These are phyloP conservation scores for Crithidia mellificae DNA, from an alignment of 208 protist genomes.

Conservation along the genomic window DNA sequence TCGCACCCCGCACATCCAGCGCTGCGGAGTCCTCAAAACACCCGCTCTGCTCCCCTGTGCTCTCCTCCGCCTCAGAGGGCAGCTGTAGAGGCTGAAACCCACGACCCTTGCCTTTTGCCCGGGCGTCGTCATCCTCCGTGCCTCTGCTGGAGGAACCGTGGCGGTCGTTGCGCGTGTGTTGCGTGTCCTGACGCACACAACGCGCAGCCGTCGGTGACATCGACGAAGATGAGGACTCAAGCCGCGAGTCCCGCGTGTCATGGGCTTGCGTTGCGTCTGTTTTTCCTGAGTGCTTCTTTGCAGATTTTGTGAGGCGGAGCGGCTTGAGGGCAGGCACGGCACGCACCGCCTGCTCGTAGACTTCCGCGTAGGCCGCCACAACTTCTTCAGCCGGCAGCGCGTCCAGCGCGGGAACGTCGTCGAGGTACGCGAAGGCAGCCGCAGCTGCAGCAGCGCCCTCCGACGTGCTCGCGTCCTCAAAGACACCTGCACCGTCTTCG, in stretches of 20 bases:
- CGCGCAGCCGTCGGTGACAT: too few relatives aligned
- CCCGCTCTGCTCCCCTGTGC: too few relatives aligned
- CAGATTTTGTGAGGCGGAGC: not conserved
- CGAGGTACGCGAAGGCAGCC: slow-evolving; percentile 28
- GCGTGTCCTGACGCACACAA: too few relatives aligned
- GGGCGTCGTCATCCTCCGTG: too few relatives aligned
- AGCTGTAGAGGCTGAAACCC: too few relatives aligned
- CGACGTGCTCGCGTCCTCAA: too few relatives aligned
- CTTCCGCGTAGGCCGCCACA: slow-evolving; percentile 39
- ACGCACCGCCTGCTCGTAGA: slow-evolving; percentile 27
- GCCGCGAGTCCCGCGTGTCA: too few relatives aligned
- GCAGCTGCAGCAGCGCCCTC: too few relatives aligned
- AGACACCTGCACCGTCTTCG: not conserved
- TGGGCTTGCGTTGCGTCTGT: not conserved
- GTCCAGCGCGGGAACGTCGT: slow-evolving; percentile 44
- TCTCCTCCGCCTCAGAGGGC: too few relatives aligned
- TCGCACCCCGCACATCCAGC: not conserved
- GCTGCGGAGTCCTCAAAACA: not conserved
- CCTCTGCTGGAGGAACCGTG: too few relatives aligned
- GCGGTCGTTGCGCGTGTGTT: not conserved
- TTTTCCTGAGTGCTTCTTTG: not conserved
- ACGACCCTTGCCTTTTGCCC: too few relatives aligned
- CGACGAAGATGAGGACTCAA: too few relatives aligned
- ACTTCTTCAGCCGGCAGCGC: slow-evolving; percentile 42
- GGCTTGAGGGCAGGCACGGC: slow-evolving; percentile 33